A percentile compares a stretch with the other conserved stretches of the same genome.
These are phyloP conservation scores for Paecilomyces sp. DNA, from an alignment of 2,329 filamentous ascomycete species.

Conservation along the genomic window DNA sequence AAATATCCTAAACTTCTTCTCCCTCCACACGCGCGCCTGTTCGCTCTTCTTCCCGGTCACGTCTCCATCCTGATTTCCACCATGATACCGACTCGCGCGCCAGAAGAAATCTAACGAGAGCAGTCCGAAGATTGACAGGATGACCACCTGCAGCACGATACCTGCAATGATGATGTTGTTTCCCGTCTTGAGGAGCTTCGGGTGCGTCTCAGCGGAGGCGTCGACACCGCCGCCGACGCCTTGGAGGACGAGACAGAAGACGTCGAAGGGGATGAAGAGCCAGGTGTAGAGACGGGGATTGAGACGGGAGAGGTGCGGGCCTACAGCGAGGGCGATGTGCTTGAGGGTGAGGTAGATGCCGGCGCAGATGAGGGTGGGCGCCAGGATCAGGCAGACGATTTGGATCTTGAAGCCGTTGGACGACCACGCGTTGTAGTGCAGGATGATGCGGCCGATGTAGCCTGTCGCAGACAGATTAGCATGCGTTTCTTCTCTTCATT, in stretches of 20 bases:
- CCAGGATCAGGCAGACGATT: constrained; percentile 19
- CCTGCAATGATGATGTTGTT: constrained; percentile 35
- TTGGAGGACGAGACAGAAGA: constrained; percentile 47
- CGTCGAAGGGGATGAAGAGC: constrained; percentile 48
- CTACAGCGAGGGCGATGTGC: constrained; percentile 48
- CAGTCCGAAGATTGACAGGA: constrained; percentile 21
- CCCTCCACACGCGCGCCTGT: constrained; percentile 7
- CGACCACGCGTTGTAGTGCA: constrained; percentile 42
- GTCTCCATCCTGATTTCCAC: constrained; percentile 1
- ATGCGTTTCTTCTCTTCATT: not conserved
- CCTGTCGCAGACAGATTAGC: constrained; percentile 15
- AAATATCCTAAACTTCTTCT: constrained; percentile 15
- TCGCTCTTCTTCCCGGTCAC: not conserved
- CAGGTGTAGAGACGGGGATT: constrained; percentile 42
- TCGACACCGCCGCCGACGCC: constrained; percentile 47
- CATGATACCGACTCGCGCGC: constrained; percentile 1
- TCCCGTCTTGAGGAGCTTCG: constrained; percentile 13
- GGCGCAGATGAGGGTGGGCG: constrained; percentile 49
- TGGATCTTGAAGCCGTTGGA: constrained; percentile 40
- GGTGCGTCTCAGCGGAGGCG: constrained; percentile 26
- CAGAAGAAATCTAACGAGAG: constrained; percentile 16
- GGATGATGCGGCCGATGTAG: constrained; percentile 43
- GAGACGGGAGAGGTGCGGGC: constrained; percentile 34
- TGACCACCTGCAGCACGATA: constrained; percentile 32
- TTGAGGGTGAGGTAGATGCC: constrained; percentile 59